These are phyloP conservation scores for Hexamita inflata DNA, from an alignment of 208 protist species.

Conservation along the genomic window DNA sequence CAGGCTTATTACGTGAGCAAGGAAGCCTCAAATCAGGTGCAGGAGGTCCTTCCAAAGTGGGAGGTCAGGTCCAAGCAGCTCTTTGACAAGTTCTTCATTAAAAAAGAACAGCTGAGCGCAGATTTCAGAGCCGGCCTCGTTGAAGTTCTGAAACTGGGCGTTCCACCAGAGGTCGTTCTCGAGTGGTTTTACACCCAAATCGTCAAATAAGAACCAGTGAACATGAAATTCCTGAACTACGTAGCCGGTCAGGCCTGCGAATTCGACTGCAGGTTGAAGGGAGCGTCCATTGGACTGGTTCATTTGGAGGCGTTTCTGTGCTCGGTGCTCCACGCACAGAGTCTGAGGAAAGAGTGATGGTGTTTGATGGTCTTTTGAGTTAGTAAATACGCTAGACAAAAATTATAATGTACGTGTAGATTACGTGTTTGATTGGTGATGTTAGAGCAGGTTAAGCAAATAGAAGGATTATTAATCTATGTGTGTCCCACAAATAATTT, in stretches of 20 bases:
- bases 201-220: background rate
- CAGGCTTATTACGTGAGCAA: conserved; percentile 1
- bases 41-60: background rate
- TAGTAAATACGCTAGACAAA: no score
- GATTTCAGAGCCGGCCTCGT: background rate
- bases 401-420: no score
- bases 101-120: background rate
- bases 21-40: background rate
- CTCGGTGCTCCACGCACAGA: no score
- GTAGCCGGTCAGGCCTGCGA: background rate
- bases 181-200: background rate
- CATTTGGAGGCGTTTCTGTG: background rate
- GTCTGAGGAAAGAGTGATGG: no score
- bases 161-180: background rate
- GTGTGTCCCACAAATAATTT: no score
- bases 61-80: background rate
- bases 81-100: background rate
- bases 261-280: background rate
- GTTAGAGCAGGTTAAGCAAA: no score
- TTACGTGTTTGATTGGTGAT: no score
- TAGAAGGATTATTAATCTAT: no score
- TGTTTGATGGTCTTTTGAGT: no score
- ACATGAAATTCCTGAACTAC: background rate
- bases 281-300: background rate
- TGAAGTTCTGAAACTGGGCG: background rate